Evolutionary conservation across 2,329 filamentous ascomycete species (phyloP), one percentile per base, ranked within the genome.

Genomic region (Fusarium ambrosium): DNA sequence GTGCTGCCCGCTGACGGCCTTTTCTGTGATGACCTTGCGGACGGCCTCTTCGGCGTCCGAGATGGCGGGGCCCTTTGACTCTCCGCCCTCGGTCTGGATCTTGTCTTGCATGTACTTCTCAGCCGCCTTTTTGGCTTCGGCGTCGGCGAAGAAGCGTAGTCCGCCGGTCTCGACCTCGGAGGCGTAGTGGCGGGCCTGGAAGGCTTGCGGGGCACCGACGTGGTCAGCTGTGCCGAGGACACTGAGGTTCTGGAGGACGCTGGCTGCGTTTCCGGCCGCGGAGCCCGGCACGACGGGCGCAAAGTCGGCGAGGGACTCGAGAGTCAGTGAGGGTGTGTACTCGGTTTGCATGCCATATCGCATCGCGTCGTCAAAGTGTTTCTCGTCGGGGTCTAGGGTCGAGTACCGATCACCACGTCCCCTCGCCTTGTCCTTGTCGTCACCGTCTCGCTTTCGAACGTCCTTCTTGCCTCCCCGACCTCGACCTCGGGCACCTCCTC

Each of bases 201-300:
- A 73, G 6, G 73, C 68, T 70, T 79, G 77, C 56, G 80, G 78
- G 45, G 76, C 70, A 64, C 81, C 81, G 45, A 84, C 76, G 41
- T 77, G 79, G 43, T 84, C 83, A 11, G 80, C 81, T n/a, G 80
- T 79, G 45, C 79, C 82, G 20, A 86, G 76, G 8, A 80, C 74
- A 55, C 80, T 81, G 60, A 86, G 80, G 62, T 79, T 84, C 68
- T 81, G 77, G 66, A 85, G 68, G 39, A 85, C 81, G 18, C 81
- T 77, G 8, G 83, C 82, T 48, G 75, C 71, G 18, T 79, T 79
- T 59, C 82, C 78, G 24, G 79, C 71, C 6, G 73, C 39, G 18
- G 77, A 77, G 32, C 79, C 77, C 39, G 82, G 79, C 29, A 76
- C 70, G 20, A 75, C 75, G 14, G 83, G 83, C 61, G 81, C 77